Percentiles rank a stretch among this genome's conserved stretches.
Conservation (phyloP, 495 filamentous ascomycete species). For the Antarctomyces pellizariae region DNA sequence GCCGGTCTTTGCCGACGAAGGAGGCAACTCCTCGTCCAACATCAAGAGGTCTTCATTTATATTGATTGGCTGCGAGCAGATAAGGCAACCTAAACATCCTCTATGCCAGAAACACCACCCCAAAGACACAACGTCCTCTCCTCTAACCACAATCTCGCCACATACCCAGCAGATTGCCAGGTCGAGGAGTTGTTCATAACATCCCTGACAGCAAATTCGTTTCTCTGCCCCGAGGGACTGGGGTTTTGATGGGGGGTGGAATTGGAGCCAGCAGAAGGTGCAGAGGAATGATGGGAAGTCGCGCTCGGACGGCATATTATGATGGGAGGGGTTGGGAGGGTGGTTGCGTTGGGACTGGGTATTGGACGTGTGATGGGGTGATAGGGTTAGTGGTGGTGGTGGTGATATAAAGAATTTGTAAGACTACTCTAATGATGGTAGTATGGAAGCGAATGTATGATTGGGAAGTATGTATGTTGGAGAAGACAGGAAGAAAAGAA, state of each 20-base stretch:
- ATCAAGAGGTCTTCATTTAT: conserved; percentile 5
- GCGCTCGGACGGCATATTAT: too few relatives aligned
- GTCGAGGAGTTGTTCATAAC: conserved; percentile 17
- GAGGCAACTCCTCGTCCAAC: conserved; percentile 7
- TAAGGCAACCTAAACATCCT: conserved; percentile 22
- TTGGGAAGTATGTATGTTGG: too few relatives aligned
- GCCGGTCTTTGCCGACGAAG: too few relatives aligned
- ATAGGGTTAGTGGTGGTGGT: conserved; percentile 1
- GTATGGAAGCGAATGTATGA: conserved; percentile 2
- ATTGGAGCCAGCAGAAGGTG: conserved; percentile 22
- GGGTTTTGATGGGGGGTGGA: conserved; percentile 10
- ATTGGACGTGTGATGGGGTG: too few relatives aligned
- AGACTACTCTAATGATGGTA: too few relatives aligned
- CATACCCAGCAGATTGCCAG: conserved; percentile 26
- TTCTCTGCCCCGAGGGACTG: conserved; percentile 11
- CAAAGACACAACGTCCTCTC: conserved; percentile 21
- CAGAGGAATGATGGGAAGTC: conserved; percentile 20
- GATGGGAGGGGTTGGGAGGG: not conserved
- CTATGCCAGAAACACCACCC: conserved; percentile 27
- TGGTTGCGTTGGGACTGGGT: too few relatives aligned
- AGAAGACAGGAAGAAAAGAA: too few relatives aligned
- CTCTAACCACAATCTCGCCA: conserved; percentile 20
- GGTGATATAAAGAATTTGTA: too few relatives aligned
- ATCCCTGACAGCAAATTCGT: conserved; percentile 18
- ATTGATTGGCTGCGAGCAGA: conserved; percentile 19